A percentile compares a stretch with the other conserved stretches of the same genome.
phyloP scores from a whole-genome alignment of 148 eudicot species.

The Dysphania ambrosioides region DNA sequence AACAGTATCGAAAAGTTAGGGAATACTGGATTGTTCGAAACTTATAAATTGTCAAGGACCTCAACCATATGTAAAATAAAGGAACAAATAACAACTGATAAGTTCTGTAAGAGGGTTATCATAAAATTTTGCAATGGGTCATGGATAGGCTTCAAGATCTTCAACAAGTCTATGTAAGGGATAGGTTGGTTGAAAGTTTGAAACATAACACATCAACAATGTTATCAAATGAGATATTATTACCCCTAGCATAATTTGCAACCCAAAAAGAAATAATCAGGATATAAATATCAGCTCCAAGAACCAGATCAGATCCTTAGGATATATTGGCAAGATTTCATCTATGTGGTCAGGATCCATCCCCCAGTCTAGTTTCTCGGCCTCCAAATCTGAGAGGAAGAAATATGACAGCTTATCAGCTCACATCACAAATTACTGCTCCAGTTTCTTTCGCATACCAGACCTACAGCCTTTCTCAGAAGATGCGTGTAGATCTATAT shows the following conservation, averaged over 20 bases:
- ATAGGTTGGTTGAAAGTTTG: neutral
- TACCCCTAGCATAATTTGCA: neutral
- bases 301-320: conserved; percentile 82
- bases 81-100: neutral
- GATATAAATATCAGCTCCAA: conserved; percentile 98
- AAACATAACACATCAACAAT: neutral
- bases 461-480: conserved; percentile 41
- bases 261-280: neutral
- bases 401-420: conserved; percentile 5
- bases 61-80: conserved; percentile 1
- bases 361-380: conserved; percentile 92
- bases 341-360: conserved; percentile 54
- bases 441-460: conserved; percentile 43
- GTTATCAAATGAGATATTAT: neutral
- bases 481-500: conserved; percentile 62
- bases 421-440: conserved; percentile 15
- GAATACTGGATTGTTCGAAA: conserved; percentile 82
- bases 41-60: conserved; percentile 68
- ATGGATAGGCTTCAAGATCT: too few species aligned
- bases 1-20: conserved; percentile 71
- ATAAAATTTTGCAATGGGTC: neutral
- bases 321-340: conserved; percentile 45
- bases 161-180: neutral
- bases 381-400: conserved; percentile 45
- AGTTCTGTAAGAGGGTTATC: neutral